These are phyloP conservation scores for Leptographium flavum DNA, from an alignment of 2,329 filamentous ascomycete genomes.

Conservation along the genomic window DNA sequence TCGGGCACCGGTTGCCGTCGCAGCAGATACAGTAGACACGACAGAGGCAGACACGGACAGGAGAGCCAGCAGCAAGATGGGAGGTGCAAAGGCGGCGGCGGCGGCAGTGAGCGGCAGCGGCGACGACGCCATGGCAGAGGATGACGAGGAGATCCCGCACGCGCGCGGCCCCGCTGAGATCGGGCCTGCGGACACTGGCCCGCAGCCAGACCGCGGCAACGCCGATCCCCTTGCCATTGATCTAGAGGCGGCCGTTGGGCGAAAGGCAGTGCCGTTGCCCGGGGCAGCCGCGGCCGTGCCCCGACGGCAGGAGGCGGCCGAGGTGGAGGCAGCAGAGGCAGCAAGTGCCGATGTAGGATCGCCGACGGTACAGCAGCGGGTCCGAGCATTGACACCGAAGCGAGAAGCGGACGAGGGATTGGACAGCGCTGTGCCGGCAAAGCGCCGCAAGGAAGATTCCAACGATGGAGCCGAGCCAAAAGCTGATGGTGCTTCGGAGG, in stretches of 20 bases:
- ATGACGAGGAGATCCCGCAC: slow-evolving; percentile 54
- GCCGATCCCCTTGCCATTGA: slow-evolving; percentile 32
- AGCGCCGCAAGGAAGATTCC: slow-evolving; percentile 30
- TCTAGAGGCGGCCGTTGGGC: slow-evolving; percentile 45
- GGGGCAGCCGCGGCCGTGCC: background rate
- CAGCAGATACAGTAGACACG: too few relatives aligned
- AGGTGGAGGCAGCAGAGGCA: slow-evolving; percentile 11
- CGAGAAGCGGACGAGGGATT: slow-evolving; percentile 36
- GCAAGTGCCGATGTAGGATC: background rate
- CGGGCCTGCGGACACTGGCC: slow-evolving; percentile 74
- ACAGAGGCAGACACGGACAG: too few relatives aligned
- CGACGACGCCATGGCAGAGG: slow-evolving; percentile 8
- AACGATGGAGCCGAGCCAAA: background rate
- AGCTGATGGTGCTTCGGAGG: too few relatives aligned
- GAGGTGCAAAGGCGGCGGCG: too few relatives aligned
- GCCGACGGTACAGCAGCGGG: background rate
- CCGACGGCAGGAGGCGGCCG: slow-evolving; percentile 8
- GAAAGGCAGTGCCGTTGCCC: slow-evolving; percentile 21
- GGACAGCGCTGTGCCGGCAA: slow-evolving; percentile 20
- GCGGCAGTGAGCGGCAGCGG: slow-evolving; percentile 10
- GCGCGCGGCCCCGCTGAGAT: slow-evolving; percentile 74
- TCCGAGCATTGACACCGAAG: slow-evolving; percentile 26
- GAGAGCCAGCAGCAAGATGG: slow-evolving; percentile 3
- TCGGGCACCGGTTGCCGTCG: slow-evolving; percentile 13
- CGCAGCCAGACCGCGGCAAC: slow-evolving; percentile 34